Conservation (phyloP, 164 flowering plant genomes). For the Echeveria elegans region DNA sequence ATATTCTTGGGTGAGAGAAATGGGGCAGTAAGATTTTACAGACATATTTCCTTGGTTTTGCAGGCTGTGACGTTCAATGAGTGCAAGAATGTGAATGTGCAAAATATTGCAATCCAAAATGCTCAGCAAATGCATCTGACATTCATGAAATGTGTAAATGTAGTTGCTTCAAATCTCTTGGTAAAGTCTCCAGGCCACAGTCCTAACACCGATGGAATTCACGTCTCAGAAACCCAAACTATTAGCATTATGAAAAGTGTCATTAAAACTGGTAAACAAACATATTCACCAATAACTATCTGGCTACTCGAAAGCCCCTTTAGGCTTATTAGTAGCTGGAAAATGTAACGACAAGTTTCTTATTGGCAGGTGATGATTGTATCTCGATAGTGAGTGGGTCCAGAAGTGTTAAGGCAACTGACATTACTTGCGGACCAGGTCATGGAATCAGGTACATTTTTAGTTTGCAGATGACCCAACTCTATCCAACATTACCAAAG, state of each 20-base stretch:
- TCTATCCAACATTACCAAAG: not conserved
- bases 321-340: too few relatives aligned
- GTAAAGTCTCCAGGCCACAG: constrained; percentile 49
- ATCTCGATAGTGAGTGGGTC: constrained; percentile 24
- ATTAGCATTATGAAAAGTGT: constrained; percentile 27
- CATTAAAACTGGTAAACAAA: constrained; percentile 46
- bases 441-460: not conserved
- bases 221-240: constrained; percentile 41
- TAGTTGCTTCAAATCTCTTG: constrained; percentile 31
- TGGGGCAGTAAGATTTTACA: too few relatives aligned
- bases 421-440: constrained; percentile 62
- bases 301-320: not conserved
- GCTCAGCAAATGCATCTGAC: constrained; percentile 69
- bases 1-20: too few relatives aligned
- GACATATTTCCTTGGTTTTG: not conserved
- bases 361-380: constrained; percentile 2
- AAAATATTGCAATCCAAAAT: constrained; percentile 32
- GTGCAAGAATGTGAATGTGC: constrained; percentile 48
- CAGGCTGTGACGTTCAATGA: constrained; percentile 63
- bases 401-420: constrained; percentile 23
- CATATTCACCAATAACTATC: not conserved
- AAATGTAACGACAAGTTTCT: not conserved
- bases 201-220: constrained; percentile 85
- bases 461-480: not conserved
- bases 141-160: constrained; percentile 40